These are phyloP conservation scores for Discostella stelligeroides DNA, from an alignment of 108 stramenopile genomes.

Conservation along the genomic window DNA sequence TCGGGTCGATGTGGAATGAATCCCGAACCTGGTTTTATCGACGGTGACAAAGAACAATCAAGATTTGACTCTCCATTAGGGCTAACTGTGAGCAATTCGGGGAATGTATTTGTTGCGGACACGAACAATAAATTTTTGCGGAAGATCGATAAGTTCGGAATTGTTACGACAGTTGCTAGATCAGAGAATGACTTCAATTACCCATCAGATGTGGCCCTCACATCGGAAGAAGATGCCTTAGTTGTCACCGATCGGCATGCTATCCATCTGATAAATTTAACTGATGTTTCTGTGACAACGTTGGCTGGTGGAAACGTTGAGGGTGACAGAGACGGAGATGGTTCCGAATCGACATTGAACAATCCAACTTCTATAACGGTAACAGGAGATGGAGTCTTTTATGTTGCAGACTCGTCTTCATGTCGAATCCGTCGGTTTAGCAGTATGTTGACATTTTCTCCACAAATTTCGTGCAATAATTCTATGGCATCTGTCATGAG, in stretches of 20 bases:
- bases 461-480: slow-evolving; percentile 56
- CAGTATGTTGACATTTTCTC: slow-evolving; percentile 43
- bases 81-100: slow-evolving; percentile 60
- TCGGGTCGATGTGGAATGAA: slow-evolving; percentile 56
- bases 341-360: slow-evolving; percentile 63
- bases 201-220: slow-evolving; percentile 75
- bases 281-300: slow-evolving; percentile 58
- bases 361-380: slow-evolving; percentile 67
- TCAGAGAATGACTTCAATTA: slow-evolving; percentile 70
- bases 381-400: slow-evolving; percentile 61
- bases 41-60: slow-evolving; percentile 57
- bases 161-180: slow-evolving; percentile 64
- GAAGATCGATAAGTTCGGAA: slow-evolving; percentile 56
- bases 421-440: slow-evolving; percentile 68
- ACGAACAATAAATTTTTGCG: slow-evolving; percentile 85
- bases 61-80: slow-evolving; percentile 82
- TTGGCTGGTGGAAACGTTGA: slow-evolving; percentile 61
- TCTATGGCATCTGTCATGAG: slow-evolving; percentile 56
- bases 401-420: slow-evolving; percentile 62
- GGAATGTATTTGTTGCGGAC: slow-evolving; percentile 80
- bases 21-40: slow-evolving; percentile 72
- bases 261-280: slow-evolving; percentile 56
- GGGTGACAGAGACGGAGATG: slow-evolving; percentile 70
- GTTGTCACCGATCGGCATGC: slow-evolving; percentile 75
- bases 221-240: slow-evolving; percentile 41